Evolutionary conservation across 768 basidiomycete species (phyloP), one percentile per base, ranked within the genome.

Genomic region (Astraeus odoratus): DNA sequence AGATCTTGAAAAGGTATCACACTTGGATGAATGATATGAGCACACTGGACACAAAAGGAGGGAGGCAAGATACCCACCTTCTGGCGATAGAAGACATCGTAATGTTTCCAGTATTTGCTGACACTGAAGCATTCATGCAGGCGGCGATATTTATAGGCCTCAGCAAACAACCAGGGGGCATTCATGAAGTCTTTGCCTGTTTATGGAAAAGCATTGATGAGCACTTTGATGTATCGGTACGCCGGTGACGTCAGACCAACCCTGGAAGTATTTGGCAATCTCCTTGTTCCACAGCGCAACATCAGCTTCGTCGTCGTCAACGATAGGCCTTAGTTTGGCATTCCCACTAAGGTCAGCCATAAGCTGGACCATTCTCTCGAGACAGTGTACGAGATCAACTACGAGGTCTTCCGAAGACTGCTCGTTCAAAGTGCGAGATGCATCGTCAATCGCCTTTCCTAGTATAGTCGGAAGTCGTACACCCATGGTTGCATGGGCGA

Each of bases 211-310:
- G 19, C 4, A 38, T 23, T n/a, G 5, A 13, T 13, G 31, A 22
- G 2, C 20, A 3, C 6, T 25, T n/a, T n/a, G n/a, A 10, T 15
- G 4, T 25, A 34, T 25, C 39, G 33, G 7, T 19, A 9, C 18
- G 27, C 27, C 13, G 38, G 2, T 15, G 20, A 26, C 34, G 31
- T 35, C 52, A 57, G 48, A 63, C 63, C 58, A 56, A 80, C 88
- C 89, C 67, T 91, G 83, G 68, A 96, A 96, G 64, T 78, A 96
- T 60, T 89, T 91, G 34, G 90, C 90, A 38, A 95, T 94, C 63
- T 92, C 90, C 61, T 96, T 95, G 68, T 97, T 97, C 94, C 93
- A 97, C 7, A 96, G 73, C 5, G 91, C 83, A 24, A 97, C 86
- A 51, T 96, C 94, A 8, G 81, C 92, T 59, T 93, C 93, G 42